Conservation (phyloP, 371 early-diverging fungal genomes). For the Syncephalastrum sp. region DNA sequence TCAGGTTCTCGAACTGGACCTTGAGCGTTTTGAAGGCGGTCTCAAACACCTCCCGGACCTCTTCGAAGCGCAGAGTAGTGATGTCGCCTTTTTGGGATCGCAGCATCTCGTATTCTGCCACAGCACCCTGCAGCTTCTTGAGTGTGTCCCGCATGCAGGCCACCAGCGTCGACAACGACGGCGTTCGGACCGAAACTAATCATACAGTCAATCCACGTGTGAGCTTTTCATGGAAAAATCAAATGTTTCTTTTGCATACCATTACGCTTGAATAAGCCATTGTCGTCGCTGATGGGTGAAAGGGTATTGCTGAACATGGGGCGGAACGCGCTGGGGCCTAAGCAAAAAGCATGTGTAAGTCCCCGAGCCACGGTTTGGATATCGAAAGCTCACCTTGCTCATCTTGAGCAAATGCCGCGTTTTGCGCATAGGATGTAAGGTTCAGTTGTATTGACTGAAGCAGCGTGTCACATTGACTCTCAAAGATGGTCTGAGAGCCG, state of each 20-base stretch:
- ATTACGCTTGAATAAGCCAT: constrained; percentile 1
- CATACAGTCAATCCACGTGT: background rate
- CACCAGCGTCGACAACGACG: constrained; percentile 30
- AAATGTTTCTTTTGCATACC: constrained; percentile 4
- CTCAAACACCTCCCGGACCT: constrained; percentile 25
- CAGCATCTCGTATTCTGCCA: constrained; percentile 19
- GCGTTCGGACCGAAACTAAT: constrained; percentile 20
- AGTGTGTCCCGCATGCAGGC: constrained; percentile 20
- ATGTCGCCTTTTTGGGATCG: constrained; percentile 26
- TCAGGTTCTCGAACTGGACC: constrained; percentile 29
- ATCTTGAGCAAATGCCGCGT: constrained; percentile 15
- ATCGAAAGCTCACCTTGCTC: constrained; percentile 4
- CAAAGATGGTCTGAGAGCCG: constrained; percentile 26
- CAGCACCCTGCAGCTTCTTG: constrained; percentile 13
- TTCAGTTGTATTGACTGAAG: constrained; percentile 18
- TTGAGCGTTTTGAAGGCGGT: constrained; percentile 25
- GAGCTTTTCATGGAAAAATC: background rate
- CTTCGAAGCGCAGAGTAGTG: constrained; percentile 32
- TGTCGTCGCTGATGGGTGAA: constrained; percentile 2
- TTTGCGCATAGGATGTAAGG: constrained; percentile 18
- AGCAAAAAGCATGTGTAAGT: background rate
- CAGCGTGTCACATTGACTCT: constrained; percentile 5
- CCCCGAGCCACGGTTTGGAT: background rate
- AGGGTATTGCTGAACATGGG: constrained; percentile 14
- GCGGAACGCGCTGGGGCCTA: constrained; percentile 11